Conservation (phyloP, 73 alveolate genomes). For the Tetrahymena malaccensis region DNA sequence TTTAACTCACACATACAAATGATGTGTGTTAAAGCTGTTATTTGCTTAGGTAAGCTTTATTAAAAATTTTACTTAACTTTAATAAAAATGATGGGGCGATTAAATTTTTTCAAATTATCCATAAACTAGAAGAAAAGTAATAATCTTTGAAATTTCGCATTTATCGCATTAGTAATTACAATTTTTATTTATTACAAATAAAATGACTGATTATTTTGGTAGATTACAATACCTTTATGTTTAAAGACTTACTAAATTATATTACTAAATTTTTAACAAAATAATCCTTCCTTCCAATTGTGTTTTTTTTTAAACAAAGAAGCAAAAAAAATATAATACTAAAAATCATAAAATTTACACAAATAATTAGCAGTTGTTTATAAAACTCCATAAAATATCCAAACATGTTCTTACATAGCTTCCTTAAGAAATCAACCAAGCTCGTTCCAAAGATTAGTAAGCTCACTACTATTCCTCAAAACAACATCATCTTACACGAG, state of each 20-base stretch:
- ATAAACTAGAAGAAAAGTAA: neutral
- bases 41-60: neutral
- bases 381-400: neutral
- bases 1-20: too few relatives aligned
- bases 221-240: neutral
- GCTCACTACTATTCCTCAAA: neutral
- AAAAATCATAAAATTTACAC: neutral
- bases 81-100: neutral
- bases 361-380: neutral
- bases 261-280: neutral
- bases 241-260: neutral
- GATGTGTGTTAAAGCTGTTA: neutral
- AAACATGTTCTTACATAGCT: neutral
- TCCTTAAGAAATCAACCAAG: neutral
- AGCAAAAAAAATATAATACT: neutral
- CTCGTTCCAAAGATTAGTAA: neutral
- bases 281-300: neutral
- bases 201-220: neutral
- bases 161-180: neutral
- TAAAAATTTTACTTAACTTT: neutral
- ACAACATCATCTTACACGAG: neutral
- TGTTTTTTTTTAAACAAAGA: neutral
- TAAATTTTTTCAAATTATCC: neutral
- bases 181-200: neutral
- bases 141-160: neutral